Percentiles rank a stretch among this genome's conserved stretches.
phyloP scores from a whole-genome alignment of 2,329 filamentous ascomycete genomes.

The Tolypocladium endophyticum region DNA sequence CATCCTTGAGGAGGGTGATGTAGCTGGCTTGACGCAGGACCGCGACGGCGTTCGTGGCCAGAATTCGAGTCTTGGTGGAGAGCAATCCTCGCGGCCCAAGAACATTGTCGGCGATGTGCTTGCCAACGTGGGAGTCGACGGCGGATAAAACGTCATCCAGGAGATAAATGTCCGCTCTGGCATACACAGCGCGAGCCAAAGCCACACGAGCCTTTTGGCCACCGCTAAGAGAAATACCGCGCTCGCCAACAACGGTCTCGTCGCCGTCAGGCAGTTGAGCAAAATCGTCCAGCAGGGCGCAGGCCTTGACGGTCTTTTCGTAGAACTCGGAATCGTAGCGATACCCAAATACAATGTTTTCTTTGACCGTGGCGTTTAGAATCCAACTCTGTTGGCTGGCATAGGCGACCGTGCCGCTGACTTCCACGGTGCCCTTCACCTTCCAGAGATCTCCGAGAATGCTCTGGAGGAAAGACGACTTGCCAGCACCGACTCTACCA shows the following conservation, averaged over 20 bases:
- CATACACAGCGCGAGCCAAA: conserved; percentile 88
- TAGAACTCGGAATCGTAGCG: conserved; percentile 91
- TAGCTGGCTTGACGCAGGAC: conserved; percentile 84
- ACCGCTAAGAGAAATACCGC: conserved; percentile 89
- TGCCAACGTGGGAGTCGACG: conserved; percentile 95
- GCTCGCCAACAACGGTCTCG: conserved; percentile 91
- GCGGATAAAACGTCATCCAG: conserved; percentile 91
- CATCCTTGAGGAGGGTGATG: conserved; percentile 75
- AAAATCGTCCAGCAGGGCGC: conserved; percentile 85
- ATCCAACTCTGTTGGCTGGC: conserved; percentile 92
- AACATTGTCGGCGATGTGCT: conserved; percentile 90
- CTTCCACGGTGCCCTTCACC: conserved; percentile 67
- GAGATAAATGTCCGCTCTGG: conserved; percentile 90
- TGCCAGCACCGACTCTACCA: conserved; percentile 87
- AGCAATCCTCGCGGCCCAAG: conserved; percentile 78
- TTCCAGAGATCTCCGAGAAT: conserved; percentile 92
- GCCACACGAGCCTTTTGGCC: conserved; percentile 93
- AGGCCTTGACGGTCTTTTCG: conserved; percentile 83
- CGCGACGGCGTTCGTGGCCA: conserved; percentile 91
- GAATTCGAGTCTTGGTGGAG: conserved; percentile 74
- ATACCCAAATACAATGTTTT: conserved; percentile 96
- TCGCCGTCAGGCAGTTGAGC: conserved; percentile 88
- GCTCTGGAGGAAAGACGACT: conserved; percentile 83
- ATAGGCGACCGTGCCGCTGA: conserved; percentile 79
- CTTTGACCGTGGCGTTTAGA: conserved; percentile 93